Percentiles rank a stretch among this genome's conserved stretches.
Conservation (phyloP, 2,329 filamentous ascomycete genomes). For the Ceratocystis eucalypticola region DNA sequence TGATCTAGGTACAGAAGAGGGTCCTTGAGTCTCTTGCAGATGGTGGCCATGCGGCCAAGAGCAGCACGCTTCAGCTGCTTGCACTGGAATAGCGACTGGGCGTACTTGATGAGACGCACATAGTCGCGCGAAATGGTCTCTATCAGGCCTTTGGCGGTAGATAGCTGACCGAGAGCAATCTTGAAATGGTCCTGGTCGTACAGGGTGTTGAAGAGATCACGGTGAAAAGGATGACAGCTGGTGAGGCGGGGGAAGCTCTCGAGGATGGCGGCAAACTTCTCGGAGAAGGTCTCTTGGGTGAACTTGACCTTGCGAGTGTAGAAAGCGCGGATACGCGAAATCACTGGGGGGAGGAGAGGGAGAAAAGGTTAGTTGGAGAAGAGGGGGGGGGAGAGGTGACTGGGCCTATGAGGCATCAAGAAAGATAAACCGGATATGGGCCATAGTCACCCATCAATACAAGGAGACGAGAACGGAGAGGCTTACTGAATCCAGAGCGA, state of each 20-base stretch:
- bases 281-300: constrained; percentile 89
- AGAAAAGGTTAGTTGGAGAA: background rate
- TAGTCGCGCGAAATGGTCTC: constrained; percentile 95
- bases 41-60: constrained; percentile 94
- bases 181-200: constrained; percentile 98
- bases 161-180: constrained; percentile 90
- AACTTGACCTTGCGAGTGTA: constrained; percentile 98
- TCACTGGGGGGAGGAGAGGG: constrained; percentile 9
- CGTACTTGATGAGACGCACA: constrained; percentile 80
- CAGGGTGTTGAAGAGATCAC: constrained; percentile 74
- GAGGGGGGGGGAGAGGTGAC: background rate
- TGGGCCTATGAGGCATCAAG: background rate
- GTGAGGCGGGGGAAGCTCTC: constrained; percentile 84
- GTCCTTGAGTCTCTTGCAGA: constrained; percentile 88
- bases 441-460: too few species aligned
- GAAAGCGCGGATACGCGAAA: constrained; percentile 42
- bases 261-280: constrained; percentile 83
- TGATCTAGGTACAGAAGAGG: constrained; percentile 92
- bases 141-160: constrained; percentile 89
- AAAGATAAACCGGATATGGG: too few species aligned
- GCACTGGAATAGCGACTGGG: constrained; percentile 93
- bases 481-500: constrained; percentile 74
- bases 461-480: too few species aligned
- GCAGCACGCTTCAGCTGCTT: constrained; percentile 96
- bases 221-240: constrained; percentile 91